Evolutionary conservation across 345 rosid genomes (phyloP).

Genomic region (Eutrema yunnanense): DNA sequence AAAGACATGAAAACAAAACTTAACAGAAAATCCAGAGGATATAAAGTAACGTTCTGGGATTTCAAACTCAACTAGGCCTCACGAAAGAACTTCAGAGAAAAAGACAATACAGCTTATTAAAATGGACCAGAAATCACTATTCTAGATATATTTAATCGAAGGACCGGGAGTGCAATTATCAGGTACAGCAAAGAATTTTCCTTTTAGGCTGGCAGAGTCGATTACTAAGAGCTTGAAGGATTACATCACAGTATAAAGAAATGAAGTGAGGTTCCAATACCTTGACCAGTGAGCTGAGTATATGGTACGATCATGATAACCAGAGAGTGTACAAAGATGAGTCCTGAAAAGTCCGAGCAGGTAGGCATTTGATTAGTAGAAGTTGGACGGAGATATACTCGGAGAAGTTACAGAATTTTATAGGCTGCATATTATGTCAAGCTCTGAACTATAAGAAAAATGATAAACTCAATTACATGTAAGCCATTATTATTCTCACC

Average conservation of each 20-base stretch:
- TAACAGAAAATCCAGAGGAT: not conserved
- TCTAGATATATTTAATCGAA: not conserved
- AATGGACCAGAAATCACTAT: no score
- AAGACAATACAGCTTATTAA: no score
- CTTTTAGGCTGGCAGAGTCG: not conserved
- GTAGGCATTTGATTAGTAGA: conserved; percentile 1
- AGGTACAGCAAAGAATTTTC: not conserved
- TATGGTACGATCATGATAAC: conserved; percentile 91
- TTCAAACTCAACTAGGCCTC: no score
- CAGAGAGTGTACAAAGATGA: conserved; percentile 76
- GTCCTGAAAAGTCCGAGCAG: conserved; percentile 47
- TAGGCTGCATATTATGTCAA: not conserved
- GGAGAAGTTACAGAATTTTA: not conserved
- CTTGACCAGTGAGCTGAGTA: conserved; percentile 98
- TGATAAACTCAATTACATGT: conserved; percentile 2
- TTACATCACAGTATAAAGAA: not conserved
- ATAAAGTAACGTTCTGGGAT: no score
- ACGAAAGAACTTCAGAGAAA: no score
- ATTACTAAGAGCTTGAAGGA: not conserved
- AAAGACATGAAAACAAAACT: not conserved
- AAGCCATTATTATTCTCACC: conserved; percentile 48
- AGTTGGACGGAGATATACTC: not conserved
- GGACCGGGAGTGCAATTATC: not conserved
- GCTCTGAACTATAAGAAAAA: not conserved
- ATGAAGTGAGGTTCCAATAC: conserved; percentile 33